Base-by-base conservation (phyloP, 78 protist species). In the Polysphondylium violaceum region DNA sequence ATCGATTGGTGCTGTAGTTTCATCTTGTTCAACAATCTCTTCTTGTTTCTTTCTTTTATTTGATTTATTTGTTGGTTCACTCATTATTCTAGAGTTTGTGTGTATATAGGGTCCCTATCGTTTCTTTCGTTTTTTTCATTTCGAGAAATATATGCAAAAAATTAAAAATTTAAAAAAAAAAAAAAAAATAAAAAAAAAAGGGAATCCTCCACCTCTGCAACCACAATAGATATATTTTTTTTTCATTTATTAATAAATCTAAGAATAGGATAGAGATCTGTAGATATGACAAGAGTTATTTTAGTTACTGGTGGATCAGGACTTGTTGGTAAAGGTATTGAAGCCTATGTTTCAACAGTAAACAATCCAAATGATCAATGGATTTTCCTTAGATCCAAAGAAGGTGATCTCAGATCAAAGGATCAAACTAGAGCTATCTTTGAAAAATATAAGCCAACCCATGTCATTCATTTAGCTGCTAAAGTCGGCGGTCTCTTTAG, bases 391-490 rank as follows among this genome's bases (percentile, higher is more conserved):
- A 43, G 75, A n/a, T 79, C 94, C 3, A 63, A 86, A 9, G 98
- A 97, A 31, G 96, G 85, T 41, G 97, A 96, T 63, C 53, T 53
- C n/a, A 58, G 74, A 51, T 31, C 83, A 51, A 40, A 68, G 71
- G 96, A 79, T 19, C 17, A 5, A 29, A 74, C 94, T 2, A n/a
- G 19, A n/a, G 89, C 83, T 9, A 41, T 94, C 35, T 97, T 95
- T 35, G 95, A 87, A 44, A 86, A 89, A 59, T 65, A 81, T 35
- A 67, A 69, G 23, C 99, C 99, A n/a, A 97, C 98, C 23, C 95
- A 96, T 60, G 98, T 97, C 35, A 96, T 97, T 38, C 99, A 97
- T 72, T 92, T 97, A 29, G 99, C 99, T 0, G 99, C 99, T 8
- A 29, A 35, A 56, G 99, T 93, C 27, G 98, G 97, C 43, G 98